Conservation (phyloP, 2,329 filamentous ascomycete species). For the Apiospora phragmitis region DNA sequence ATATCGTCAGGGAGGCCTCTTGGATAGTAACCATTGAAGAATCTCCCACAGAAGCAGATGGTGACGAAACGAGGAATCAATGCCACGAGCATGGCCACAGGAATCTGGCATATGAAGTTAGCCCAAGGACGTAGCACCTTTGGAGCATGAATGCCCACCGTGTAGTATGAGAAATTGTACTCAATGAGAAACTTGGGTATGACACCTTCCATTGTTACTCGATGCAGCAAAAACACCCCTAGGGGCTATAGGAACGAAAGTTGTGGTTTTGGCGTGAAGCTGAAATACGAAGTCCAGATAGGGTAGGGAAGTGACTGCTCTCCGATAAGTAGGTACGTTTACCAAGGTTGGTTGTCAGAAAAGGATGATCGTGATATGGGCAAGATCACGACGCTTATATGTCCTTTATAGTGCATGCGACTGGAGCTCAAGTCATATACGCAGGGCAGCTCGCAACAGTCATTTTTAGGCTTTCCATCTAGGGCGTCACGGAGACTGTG, state of each 20-base stretch:
- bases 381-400: too few relatives aligned
- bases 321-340: too few relatives aligned
- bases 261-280: too few relatives aligned
- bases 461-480: too few relatives aligned
- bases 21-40: background rate
- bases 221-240: background rate
- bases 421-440: too few relatives aligned
- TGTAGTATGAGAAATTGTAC: background rate
- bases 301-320: too few relatives aligned
- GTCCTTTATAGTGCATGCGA: too few relatives aligned
- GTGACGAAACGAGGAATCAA: background rate
- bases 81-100: background rate
- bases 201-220: background rate
- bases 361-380: background rate
- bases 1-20: background rate
- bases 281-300: background rate
- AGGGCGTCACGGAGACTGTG: too few relatives aligned
- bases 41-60: background rate
- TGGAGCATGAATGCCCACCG: background rate
- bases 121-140: accelerated
- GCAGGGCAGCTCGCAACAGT: too few relatives aligned
- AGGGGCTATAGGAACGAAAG: too few relatives aligned
- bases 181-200: background rate
- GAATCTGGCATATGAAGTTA: background rate
- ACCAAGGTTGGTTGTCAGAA: background rate